Conservation (phyloP, 2,329 filamentous ascomycete genomes). For the Trichoderma sp. region DNA sequence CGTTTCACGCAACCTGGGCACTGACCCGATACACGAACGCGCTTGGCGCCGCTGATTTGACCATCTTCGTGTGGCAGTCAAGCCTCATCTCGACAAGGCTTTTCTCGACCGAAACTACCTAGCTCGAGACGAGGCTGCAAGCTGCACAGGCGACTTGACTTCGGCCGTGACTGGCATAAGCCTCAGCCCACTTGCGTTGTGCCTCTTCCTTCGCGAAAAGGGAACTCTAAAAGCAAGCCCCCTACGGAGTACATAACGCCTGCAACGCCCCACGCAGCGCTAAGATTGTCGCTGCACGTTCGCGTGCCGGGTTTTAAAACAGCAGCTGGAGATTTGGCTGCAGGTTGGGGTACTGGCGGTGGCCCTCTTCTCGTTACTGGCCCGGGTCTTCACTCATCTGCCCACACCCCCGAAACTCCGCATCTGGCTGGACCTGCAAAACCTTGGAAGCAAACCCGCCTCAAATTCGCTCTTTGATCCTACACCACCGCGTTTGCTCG, state of each 20-base stretch:
- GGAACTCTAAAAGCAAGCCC: constrained; percentile 4
- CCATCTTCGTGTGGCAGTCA: background rate
- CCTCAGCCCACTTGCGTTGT: constrained; percentile 3
- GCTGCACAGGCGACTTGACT: background rate
- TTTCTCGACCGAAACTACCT: background rate
- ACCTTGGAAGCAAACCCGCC: constrained; percentile 13
- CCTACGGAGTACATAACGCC: too few relatives aligned
- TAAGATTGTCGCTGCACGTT: constrained; percentile 19
- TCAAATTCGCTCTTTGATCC: constrained; percentile 23
- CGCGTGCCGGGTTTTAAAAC: constrained; percentile 12
- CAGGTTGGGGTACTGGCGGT: constrained; percentile 13
- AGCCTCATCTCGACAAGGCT: background rate
- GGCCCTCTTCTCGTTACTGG: constrained; percentile 8
- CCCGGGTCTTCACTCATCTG: background rate
- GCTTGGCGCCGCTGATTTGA: background rate
- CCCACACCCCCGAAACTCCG: constrained; percentile 17
- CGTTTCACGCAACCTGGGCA: background rate
- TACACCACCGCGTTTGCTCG: constrained; percentile 18
- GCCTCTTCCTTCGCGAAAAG: background rate
- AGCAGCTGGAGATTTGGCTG: constrained; percentile 14
- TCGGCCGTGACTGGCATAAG: background rate
- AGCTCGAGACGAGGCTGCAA: constrained; percentile 7
- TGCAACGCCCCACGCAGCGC: constrained; percentile 11
- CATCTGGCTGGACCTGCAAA: constrained; percentile 15
- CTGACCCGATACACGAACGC: background rate